Conservation (phyloP, 1,284 basidiomycete species). For the Coriolopsis trogii region DNA sequence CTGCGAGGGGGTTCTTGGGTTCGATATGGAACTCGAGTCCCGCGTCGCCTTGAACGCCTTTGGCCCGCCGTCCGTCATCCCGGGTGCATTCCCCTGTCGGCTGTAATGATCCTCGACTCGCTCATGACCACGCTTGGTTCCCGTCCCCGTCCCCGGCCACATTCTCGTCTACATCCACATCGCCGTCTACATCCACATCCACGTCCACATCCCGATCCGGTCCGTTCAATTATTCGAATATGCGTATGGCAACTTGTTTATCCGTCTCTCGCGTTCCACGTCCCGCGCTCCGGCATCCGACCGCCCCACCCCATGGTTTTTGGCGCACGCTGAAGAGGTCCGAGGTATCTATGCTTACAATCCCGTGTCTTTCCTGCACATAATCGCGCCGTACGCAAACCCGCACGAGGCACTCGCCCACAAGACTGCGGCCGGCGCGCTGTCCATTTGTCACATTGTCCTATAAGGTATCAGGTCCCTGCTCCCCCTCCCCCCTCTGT, state of each 20-base stretch:
- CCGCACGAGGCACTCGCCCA: background rate
- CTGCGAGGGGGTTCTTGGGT: constrained; percentile 64
- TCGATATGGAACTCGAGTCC: constrained; percentile 42
- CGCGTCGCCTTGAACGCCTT: background rate
- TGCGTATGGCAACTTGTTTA: constrained; percentile 26
- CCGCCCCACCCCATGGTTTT: background rate
- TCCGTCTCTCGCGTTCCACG: too few relatives aligned
- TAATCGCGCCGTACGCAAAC: constrained; percentile 13
- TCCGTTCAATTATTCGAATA: constrained; percentile 29
- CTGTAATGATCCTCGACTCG: background rate
- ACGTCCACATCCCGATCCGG: too few relatives aligned
- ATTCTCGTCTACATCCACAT: too few relatives aligned
- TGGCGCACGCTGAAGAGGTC: background rate
- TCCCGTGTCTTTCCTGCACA: constrained; percentile 13
- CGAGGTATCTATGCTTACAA: constrained; percentile 19
- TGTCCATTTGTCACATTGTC: constrained; percentile 8
- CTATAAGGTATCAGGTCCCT: too few relatives aligned
- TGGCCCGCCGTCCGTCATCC: background rate
- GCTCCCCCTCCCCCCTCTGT: background rate
- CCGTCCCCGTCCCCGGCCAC: background rate
- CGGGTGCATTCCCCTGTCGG: background rate
- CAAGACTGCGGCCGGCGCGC: constrained; percentile 7
- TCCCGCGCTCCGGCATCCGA: background rate
- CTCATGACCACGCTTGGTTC: background rate
- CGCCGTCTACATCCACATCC: too few relatives aligned